Percentiles rank a stretch among this genome's conserved stretches.
Conservation (phyloP, 2,329 filamentous ascomycete species). For the Atkinsonella texensis region DNA sequence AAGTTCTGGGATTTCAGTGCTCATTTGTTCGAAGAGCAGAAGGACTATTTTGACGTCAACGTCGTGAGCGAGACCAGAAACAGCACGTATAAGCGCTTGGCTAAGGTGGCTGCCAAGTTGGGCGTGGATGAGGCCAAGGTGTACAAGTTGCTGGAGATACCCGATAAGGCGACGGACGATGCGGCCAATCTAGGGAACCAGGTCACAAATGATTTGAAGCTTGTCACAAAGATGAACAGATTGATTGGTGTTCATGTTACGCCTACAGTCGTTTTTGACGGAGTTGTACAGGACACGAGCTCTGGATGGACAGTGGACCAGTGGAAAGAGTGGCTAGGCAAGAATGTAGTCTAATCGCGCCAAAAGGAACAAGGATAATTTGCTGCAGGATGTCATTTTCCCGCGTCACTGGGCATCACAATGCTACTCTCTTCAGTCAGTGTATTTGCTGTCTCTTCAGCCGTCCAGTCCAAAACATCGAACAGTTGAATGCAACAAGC, state of each 20-base stretch:
- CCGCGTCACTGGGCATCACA: background rate
- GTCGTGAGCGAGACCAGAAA: conserved; percentile 80
- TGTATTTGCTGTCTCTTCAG: too few species aligned
- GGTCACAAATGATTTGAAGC: conserved; percentile 76
- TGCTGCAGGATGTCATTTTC: too few species aligned
- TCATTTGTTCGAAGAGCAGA: conserved; percentile 53
- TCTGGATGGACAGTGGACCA: conserved; percentile 68
- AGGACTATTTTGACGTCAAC: conserved; percentile 70
- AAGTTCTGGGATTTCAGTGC: conserved; percentile 74
- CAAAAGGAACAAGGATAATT: too few species aligned
- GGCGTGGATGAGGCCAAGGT: conserved; percentile 62
- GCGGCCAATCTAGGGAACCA: conserved; percentile 68
- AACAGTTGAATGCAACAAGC: too few species aligned
- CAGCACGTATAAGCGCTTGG: conserved; percentile 67
- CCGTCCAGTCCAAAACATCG: too few species aligned
- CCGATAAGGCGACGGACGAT: conserved; percentile 52
- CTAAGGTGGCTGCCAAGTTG: conserved; percentile 55
- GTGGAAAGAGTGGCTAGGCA: conserved; percentile 73
- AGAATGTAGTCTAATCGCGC: conserved; percentile 28
- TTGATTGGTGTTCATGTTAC: conserved; percentile 79
- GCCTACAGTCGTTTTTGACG: conserved; percentile 81
- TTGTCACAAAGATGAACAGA: conserved; percentile 68
- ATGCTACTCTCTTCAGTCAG: too few species aligned
- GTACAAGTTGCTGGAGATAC: conserved; percentile 55
- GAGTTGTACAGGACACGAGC: conserved; percentile 69